Evolutionary conservation across 1,284 basidiomycete species (phyloP).

Genomic region (Phaffia rhodozyma): DNA sequence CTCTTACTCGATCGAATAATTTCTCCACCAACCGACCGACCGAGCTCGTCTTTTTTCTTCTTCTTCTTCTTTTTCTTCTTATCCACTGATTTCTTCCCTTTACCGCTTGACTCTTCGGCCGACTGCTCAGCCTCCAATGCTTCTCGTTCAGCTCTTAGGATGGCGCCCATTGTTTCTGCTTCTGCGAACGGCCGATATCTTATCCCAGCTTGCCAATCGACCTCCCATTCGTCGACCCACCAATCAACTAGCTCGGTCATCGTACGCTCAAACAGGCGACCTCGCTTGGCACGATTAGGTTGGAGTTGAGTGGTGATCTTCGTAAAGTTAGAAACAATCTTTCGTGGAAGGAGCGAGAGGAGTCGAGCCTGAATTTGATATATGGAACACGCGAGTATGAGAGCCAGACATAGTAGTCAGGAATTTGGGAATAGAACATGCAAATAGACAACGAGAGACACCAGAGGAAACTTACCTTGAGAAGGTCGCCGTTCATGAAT

Average conservation of each 20-base stretch:
- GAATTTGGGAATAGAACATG: neutral
- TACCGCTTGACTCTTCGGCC: slow-evolving; percentile 28
- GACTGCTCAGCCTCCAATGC: slow-evolving; percentile 3
- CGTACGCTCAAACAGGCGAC: slow-evolving; percentile 70
- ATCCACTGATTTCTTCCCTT: slow-evolving; percentile 34
- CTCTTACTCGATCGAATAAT: slow-evolving; percentile 63
- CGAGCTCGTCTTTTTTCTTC: slow-evolving; percentile 23
- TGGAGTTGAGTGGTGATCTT: slow-evolving; percentile 69
- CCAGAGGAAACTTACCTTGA: slow-evolving; percentile 50
- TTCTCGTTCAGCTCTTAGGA: slow-evolving; percentile 15
- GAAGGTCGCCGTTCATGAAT: slow-evolving; percentile 68
- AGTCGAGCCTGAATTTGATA: slow-evolving; percentile 42
- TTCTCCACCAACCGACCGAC: slow-evolving; percentile 47
- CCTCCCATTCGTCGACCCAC: slow-evolving; percentile 64
- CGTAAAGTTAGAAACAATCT: slow-evolving; percentile 62
- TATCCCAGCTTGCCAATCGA: slow-evolving; percentile 41
- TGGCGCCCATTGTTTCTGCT: slow-evolving; percentile 31
- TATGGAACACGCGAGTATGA: neutral
- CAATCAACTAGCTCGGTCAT: slow-evolving; percentile 60
- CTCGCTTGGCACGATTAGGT: slow-evolving; percentile 64
- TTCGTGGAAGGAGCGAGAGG: slow-evolving; percentile 66
- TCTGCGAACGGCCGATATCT: slow-evolving; percentile 62
- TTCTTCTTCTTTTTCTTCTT: slow-evolving; percentile 37
- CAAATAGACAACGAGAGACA: neutral
- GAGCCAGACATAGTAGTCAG: neutral